Evolutionary conservation across 352 stramenopile species (phyloP).

Genomic region (Saprolegnia diclina): DNA sequence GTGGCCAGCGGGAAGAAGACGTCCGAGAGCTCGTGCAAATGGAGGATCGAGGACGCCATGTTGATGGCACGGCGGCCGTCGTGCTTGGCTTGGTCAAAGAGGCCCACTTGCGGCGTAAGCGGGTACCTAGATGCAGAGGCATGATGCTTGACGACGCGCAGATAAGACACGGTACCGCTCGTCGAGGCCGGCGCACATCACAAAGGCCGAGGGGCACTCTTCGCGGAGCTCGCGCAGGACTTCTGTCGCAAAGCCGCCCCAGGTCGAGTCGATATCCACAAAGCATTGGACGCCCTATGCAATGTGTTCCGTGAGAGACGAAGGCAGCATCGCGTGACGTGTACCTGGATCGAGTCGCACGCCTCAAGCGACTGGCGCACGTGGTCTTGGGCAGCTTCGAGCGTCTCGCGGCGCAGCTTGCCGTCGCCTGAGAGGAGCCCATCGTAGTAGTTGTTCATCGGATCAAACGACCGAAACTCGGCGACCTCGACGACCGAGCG

Average conservation of each 20-base stretch:
- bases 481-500: slow-evolving; percentile 43
- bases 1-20: slow-evolving; percentile 58
- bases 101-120: background rate
- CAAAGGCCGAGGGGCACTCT: slow-evolving; percentile 55
- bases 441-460: slow-evolving; percentile 80
- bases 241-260: slow-evolving; percentile 64
- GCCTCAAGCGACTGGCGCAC: slow-evolving; percentile 54
- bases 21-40: slow-evolving; percentile 51
- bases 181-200: slow-evolving; percentile 39
- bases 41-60: slow-evolving; percentile 49
- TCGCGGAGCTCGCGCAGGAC: slow-evolving; percentile 65
- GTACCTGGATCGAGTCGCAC: slow-evolving; percentile 51
- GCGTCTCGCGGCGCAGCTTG: slow-evolving; percentile 43
- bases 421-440: slow-evolving; percentile 46
- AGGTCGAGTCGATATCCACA: slow-evolving; percentile 78
- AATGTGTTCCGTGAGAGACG: background rate
- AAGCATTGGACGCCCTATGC: slow-evolving; percentile 44
- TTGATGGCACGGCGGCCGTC: slow-evolving; percentile 57
- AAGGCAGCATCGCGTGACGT: background rate
- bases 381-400: slow-evolving; percentile 57
- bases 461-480: slow-evolving; percentile 70
- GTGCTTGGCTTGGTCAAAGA: slow-evolving; percentile 50
- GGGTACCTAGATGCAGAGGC: slow-evolving; percentile 18
- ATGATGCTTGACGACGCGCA: background rate
- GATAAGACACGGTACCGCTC: background rate